A percentile compares a stretch with the other conserved stretches of the same genome.
These are phyloP conservation scores for Fragilaria crotonensis DNA, from an alignment of 108 stramenopile species.

Conservation along the genomic window DNA sequence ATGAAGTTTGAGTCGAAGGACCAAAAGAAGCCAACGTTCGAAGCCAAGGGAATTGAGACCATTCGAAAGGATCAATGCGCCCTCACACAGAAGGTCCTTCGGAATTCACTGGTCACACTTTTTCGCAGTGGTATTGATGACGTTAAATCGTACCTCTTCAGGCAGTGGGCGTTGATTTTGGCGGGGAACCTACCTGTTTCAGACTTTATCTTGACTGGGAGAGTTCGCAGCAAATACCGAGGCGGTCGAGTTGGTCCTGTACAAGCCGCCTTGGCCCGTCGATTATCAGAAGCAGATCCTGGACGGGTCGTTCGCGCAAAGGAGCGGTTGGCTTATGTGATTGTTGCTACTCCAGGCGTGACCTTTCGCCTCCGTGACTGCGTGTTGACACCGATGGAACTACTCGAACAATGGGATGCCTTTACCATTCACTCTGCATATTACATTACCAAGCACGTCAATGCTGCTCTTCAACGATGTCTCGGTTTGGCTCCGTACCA, in stretches of 20 bases:
- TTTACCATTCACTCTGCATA: constrained; percentile 71
- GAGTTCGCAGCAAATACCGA: constrained; percentile 70
- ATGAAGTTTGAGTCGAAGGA: constrained; percentile 78
- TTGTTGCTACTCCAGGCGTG: constrained; percentile 73
- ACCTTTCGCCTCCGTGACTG: constrained; percentile 69
- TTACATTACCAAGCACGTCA: constrained; percentile 82
- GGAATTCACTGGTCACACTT: constrained; percentile 63
- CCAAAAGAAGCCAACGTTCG: constrained; percentile 69
- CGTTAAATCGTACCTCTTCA: constrained; percentile 53
- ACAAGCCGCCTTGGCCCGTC: constrained; percentile 71
- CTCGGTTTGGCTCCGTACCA: constrained; percentile 67
- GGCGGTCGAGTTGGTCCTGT: constrained; percentile 77
- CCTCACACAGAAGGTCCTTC: constrained; percentile 74
- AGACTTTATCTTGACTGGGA: constrained; percentile 81
- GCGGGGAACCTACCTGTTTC: constrained; percentile 75
- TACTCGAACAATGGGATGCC: constrained; percentile 85
- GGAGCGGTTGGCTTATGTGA: constrained; percentile 76
- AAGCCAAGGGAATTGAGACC: constrained; percentile 88
- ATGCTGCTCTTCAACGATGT: constrained; percentile 77
- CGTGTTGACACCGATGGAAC: constrained; percentile 79
- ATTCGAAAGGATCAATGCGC: constrained; percentile 79
- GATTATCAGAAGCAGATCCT: constrained; percentile 75
- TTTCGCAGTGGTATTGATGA: constrained; percentile 51
- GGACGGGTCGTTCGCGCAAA: constrained; percentile 71
- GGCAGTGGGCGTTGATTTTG: constrained; percentile 75